Evolutionary conservation across 2,329 filamentous ascomycete genomes (phyloP).

Genomic region (Cladobotryum mycophilum): DNA sequence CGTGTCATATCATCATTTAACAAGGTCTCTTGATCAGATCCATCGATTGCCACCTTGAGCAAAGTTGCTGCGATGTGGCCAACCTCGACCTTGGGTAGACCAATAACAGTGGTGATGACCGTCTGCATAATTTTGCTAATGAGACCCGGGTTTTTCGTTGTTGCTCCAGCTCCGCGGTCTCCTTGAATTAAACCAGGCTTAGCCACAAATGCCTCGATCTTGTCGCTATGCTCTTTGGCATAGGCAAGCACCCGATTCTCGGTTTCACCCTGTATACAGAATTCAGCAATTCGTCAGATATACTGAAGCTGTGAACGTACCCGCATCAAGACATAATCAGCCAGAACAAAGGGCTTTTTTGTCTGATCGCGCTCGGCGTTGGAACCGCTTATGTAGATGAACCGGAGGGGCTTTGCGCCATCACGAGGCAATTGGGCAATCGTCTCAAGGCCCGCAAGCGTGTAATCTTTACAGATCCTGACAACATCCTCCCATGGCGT

Average conservation of each 20-base stretch:
- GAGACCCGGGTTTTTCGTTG: too few species aligned
- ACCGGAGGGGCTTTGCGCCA: constrained; percentile 33
- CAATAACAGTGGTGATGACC: too few species aligned
- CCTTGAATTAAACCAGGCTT: too few species aligned
- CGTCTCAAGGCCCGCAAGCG: constrained; percentile 26
- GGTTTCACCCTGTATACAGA: constrained; percentile 4
- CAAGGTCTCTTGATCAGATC: too few species aligned
- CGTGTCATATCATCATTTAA: too few species aligned
- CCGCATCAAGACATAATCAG: constrained; percentile 3
- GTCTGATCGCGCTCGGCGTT: constrained; percentile 37
- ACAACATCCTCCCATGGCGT: constrained; percentile 30
- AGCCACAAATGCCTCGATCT: too few species aligned
- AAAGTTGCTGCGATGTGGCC: too few species aligned
- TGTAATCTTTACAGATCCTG: constrained; percentile 34
- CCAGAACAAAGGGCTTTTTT: constrained; percentile 32
- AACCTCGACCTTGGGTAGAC: too few species aligned
- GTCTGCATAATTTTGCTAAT: too few species aligned
- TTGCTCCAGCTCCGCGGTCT: too few species aligned
- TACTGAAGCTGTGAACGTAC: background rate
- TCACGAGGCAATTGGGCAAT: constrained; percentile 24
- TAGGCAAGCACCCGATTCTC: background rate
- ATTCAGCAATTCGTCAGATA: background rate
- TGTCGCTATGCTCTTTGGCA: too few species aligned
- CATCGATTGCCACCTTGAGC: too few species aligned
- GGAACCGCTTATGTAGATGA: constrained; percentile 44